Base-by-base conservation (phyloP, 352 stramenopile species). In the Elongisporangium prolatum region DNA sequence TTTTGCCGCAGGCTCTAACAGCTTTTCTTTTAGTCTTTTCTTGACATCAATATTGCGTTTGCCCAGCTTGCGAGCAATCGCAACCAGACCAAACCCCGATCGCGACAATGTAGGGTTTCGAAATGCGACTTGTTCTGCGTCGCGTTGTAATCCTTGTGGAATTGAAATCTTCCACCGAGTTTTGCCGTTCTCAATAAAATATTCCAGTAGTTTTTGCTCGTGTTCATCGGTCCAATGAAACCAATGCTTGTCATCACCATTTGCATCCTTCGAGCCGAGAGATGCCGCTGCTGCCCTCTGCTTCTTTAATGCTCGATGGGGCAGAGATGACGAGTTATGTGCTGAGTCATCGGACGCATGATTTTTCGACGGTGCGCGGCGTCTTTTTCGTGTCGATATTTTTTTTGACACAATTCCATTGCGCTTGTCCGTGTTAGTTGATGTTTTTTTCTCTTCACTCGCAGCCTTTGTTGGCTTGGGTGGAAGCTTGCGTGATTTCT, bases 1-100 rank as follows among this genome's bases (percentile, higher is more conserved):
- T 38, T 88, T 89, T 1, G 77, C 71, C 1, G 68, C 54, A 18
- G 84, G 84, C 60, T 91, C 79, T 38, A 76, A 60, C 17, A 89
- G 53, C 55, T 84, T 84, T 58, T 89, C 80, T 56, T 88, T 88
- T 2, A 93, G 56, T 1, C 84, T 67, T 55, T 91, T 89, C 67
- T 90, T 89, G 22, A 93, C 84, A 48, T 93, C 84, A 50, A 90
- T 91, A 20, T 77, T 77, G 1, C 81, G 69, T 21, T 91, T 91
- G 18, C 67, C 71, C 4, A 93, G 57, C 60, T 77, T 87, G 18
- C 79, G 66, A 20, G 84, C 68, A 22, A 93, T 86, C 4, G 74
- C 71, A 9, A 89, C 78, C 9, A 89, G 54, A 22, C 70, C 80
- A 57, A 91, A 86, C 22, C 80, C 80, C 47, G 71, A 69, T 16